Evolutionary conservation across 2,329 filamentous ascomycete genomes (phyloP).

Genomic region (Fusarium sp.): DNA sequence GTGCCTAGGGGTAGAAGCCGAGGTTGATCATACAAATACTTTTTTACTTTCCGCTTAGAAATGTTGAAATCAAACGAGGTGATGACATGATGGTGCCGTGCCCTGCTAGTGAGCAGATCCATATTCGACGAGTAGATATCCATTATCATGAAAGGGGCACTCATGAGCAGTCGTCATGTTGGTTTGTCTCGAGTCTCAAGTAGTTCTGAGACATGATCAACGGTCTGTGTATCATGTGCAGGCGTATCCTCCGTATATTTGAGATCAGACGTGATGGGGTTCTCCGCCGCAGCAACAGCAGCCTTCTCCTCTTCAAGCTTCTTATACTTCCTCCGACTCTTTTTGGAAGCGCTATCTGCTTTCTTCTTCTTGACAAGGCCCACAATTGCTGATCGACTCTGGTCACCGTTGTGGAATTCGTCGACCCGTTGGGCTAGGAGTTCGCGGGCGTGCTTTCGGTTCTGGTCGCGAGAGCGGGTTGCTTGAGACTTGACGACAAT

Average conservation of each 20-base stretch:
- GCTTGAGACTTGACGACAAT: conserved; percentile 95
- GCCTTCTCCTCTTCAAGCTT: conserved; percentile 66
- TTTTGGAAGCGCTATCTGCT: conserved; percentile 83
- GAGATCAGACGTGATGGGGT: background rate
- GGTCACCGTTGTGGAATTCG: conserved; percentile 76
- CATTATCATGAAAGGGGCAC: background rate
- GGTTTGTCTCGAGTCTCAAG: conserved; percentile 1
- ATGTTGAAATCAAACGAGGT: conserved; percentile 47
- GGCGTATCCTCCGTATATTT: background rate
- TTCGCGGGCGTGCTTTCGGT: conserved; percentile 84
- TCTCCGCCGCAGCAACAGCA: conserved; percentile 9
- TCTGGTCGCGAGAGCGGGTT: conserved; percentile 87
- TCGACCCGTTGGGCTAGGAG: conserved; percentile 83
- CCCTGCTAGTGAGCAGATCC: background rate
- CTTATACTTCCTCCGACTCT: conserved; percentile 83
- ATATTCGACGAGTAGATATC: background rate
- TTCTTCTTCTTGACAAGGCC: conserved; percentile 73
- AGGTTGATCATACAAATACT: conserved; percentile 70
- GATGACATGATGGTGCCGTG: conserved; percentile 35
- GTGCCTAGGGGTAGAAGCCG: conserved; percentile 64
- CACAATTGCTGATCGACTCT: conserved; percentile 75
- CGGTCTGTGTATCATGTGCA: background rate
- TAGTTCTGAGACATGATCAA: background rate
- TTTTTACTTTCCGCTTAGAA: conserved; percentile 57
- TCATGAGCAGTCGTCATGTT: background rate